phyloP scores from a whole-genome alignment of 345 rosid species.

The Dovyalis caffra region DNA sequence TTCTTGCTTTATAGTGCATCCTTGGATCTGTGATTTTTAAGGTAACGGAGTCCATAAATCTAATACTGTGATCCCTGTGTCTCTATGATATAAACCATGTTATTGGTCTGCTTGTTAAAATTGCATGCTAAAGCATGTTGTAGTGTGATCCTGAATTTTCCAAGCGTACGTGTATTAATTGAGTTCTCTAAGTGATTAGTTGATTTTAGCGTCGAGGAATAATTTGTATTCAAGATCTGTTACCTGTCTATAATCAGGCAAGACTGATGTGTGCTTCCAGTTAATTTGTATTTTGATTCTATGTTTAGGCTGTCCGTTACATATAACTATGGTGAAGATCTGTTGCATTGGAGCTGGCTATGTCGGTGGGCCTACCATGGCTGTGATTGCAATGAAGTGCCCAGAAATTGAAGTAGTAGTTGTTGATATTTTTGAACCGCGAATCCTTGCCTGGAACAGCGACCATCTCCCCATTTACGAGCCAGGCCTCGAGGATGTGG shows the following conservation, averaged over 20 bases:
- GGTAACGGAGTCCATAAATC: constrained; percentile 8
- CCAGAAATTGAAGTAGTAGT: constrained; percentile 30
- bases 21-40: background rate
- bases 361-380: constrained; percentile 38
- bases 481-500: constrained; percentile 32
- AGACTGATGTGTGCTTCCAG: background rate
- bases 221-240: background rate
- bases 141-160: background rate
- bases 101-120: background rate
- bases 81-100: background rate
- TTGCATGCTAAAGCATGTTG: background rate
- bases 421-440: constrained; percentile 27
- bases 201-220: background rate
- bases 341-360: constrained; percentile 38
- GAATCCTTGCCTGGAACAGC: constrained; percentile 33
- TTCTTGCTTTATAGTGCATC: background rate
- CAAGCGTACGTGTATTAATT: background rate
- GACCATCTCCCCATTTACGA: constrained; percentile 29
- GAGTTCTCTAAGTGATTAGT: background rate
- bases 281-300: background rate
- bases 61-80: background rate
- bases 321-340: constrained; percentile 30
- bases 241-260: background rate
- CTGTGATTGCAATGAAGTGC: constrained; percentile 35
- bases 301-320: background rate